These are phyloP conservation scores for Hirsutella rhossiliensis DNA, from an alignment of 2,329 filamentous ascomycete species.

Conservation along the genomic window DNA sequence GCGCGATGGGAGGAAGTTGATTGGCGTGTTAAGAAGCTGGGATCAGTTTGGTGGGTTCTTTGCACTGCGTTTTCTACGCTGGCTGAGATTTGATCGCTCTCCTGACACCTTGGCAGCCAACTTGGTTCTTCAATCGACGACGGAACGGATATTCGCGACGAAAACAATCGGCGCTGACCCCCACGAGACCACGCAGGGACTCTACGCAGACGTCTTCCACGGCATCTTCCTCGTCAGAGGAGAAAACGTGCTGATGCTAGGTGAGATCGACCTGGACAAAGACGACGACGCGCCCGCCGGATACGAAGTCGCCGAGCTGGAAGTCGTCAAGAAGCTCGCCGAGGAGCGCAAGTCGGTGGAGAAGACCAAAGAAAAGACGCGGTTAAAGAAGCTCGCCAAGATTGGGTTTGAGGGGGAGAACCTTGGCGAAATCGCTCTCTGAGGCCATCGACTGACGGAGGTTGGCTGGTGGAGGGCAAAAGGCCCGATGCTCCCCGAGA, in stretches of 20 bases:
- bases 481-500: not conserved
- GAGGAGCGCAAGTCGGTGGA: conserved; percentile 58
- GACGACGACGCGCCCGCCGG: conserved; percentile 78
- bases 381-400: conserved; percentile 57
- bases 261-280: conserved; percentile 93
- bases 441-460: not conserved
- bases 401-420: conserved; percentile 86
- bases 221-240: conserved; percentile 88
- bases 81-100: not conserved
- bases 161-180: conserved; percentile 28
- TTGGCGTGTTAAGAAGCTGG: conserved; percentile 88
- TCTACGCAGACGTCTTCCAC: conserved; percentile 76
- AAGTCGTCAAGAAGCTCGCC: conserved; percentile 59
- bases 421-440: conserved; percentile 61
- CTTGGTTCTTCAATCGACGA: conserved; percentile 83
- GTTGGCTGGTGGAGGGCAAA: not conserved
- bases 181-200: conserved; percentile 22
- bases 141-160: conserved; percentile 71
- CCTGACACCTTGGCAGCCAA: conserved; percentile 50
- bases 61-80: not conserved
- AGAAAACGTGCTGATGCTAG: conserved; percentile 91
- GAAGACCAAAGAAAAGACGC: conserved; percentile 61
- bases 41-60: conserved; percentile 73
- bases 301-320: conserved; percentile 52
- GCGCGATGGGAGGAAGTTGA: conserved; percentile 85